Evolutionary conservation across 2,329 filamentous ascomycete species (phyloP).

Genomic region (Diatrype stigma): DNA sequence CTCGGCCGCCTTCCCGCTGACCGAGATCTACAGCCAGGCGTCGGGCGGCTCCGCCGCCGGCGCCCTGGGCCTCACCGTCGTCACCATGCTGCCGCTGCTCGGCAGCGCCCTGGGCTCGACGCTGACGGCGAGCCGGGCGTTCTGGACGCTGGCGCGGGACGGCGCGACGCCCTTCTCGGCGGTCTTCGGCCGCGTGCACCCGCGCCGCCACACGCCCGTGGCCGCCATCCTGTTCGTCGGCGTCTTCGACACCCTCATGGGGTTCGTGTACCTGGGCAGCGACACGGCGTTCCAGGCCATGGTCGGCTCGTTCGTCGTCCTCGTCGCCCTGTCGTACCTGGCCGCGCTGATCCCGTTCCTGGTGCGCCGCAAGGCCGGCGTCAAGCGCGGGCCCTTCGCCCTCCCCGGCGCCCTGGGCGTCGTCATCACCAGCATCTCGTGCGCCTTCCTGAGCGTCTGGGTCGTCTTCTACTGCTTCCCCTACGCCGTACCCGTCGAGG

Average conservation of each 20-base stretch:
- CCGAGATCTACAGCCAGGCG: constrained; percentile 61
- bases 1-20: constrained; percentile 54
- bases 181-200: constrained; percentile 18
- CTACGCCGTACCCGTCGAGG: constrained; percentile 39
- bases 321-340: constrained; percentile 45
- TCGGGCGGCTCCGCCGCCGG: constrained; percentile 44
- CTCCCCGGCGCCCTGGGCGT: constrained; percentile 46
- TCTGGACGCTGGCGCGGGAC: constrained; percentile 39
- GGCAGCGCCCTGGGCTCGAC: constrained; percentile 32
- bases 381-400: constrained; percentile 55
- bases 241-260: constrained; percentile 43
- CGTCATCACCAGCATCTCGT: constrained; percentile 45
- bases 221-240: constrained; percentile 28
- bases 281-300: constrained; percentile 65
- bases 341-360: constrained; percentile 59
- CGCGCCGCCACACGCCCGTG: constrained; percentile 31
- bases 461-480: constrained; percentile 63
- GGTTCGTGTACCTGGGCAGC: constrained; percentile 62
- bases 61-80: constrained; percentile 44
- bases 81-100: constrained; percentile 33
- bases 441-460: constrained; percentile 56
- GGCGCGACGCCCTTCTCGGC: constrained; percentile 31
- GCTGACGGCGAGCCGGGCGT: constrained; percentile 35
- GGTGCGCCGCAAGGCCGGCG: constrained; percentile 36
- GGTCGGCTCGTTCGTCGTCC: constrained; percentile 41